A percentile compares a stretch with the other conserved stretches of the same genome.
phyloP scores from a whole-genome alignment of 306 rosid genomes.

The Ammopiptanthus mongolicus region DNA sequence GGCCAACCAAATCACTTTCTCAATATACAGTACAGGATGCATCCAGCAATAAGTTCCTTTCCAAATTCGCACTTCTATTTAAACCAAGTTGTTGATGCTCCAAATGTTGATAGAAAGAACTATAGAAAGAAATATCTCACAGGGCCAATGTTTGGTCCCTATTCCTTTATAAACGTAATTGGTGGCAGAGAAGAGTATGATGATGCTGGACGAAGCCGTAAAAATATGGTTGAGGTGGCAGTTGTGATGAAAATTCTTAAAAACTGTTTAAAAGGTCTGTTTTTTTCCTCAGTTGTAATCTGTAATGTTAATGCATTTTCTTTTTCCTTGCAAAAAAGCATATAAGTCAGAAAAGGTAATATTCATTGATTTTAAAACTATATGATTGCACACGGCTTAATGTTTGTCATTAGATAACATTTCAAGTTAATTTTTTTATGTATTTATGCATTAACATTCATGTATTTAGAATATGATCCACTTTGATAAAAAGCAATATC shows the following conservation, averaged over 20 bases:
- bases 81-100: slow-evolving; percentile 49
- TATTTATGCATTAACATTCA: background rate
- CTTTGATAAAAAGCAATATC: background rate
- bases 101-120: slow-evolving; percentile 39
- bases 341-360: background rate
- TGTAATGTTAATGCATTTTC: background rate
- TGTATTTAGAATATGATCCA: background rate
- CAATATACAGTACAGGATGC: slow-evolving; percentile 74
- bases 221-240: slow-evolving; percentile 68
- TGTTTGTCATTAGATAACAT: background rate
- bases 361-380: background rate
- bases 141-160: slow-evolving; percentile 62
- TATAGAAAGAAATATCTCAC: slow-evolving; percentile 49
- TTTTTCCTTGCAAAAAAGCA: background rate
- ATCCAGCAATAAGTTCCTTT: slow-evolving; percentile 67
- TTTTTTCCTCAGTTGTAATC: background rate
- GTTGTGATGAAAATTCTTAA: slow-evolving; percentile 45
- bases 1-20: slow-evolving; percentile 55
- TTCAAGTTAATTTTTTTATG: background rate
- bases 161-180: slow-evolving; percentile 62
- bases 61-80: slow-evolving; percentile 59
- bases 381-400: background rate
- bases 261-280: slow-evolving; percentile 53
- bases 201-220: slow-evolving; percentile 63
- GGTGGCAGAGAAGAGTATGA: slow-evolving; percentile 71